These are phyloP conservation scores for Xylaria palmicola DNA, from an alignment of 495 filamentous ascomycete species.

Conservation along the genomic window DNA sequence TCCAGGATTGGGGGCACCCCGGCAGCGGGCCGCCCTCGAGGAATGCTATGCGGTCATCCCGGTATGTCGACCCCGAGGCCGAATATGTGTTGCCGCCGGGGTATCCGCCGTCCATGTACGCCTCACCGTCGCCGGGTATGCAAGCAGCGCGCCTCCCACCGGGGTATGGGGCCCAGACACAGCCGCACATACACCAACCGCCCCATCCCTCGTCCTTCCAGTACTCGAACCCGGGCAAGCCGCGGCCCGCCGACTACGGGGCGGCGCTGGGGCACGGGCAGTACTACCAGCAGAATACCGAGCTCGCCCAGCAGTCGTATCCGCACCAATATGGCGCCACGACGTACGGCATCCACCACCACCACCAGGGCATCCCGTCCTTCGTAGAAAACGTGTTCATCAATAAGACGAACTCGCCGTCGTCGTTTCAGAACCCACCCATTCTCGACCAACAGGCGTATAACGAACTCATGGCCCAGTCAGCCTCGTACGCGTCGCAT, in stretches of 20 bases:
- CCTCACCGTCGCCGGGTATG: constrained; percentile 22
- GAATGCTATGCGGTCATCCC: constrained; percentile 30
- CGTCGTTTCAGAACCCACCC: constrained; percentile 34
- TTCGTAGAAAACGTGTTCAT: constrained; percentile 44
- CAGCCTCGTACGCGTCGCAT: constrained; percentile 13
- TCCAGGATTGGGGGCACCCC: constrained; percentile 35
- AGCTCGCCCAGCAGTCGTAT: constrained; percentile 22
- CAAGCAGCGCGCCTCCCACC: constrained; percentile 6
- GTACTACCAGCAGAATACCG: constrained; percentile 58
- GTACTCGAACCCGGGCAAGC: constrained; percentile 60
- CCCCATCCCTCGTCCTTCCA: constrained; percentile 58
- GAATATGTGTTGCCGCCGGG: constrained; percentile 27
- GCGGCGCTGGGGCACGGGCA: constrained; percentile 50
- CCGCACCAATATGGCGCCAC: constrained; percentile 18
- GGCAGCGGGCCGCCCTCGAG: constrained; percentile 27
- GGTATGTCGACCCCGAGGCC: constrained; percentile 33
- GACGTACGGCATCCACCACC: constrained; percentile 4
- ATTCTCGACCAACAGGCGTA: constrained; percentile 27
- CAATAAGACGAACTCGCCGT: constrained; percentile 36
- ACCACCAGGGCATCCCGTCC: constrained; percentile 12
- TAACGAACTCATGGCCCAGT: background rate
- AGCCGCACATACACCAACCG: constrained; percentile 24
- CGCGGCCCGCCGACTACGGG: constrained; percentile 56
- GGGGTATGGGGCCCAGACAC: constrained; percentile 14
- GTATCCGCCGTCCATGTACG: constrained; percentile 26